Evolutionary conservation across 345 rosid species (phyloP).

Genomic region (Camelina sativa): DNA sequence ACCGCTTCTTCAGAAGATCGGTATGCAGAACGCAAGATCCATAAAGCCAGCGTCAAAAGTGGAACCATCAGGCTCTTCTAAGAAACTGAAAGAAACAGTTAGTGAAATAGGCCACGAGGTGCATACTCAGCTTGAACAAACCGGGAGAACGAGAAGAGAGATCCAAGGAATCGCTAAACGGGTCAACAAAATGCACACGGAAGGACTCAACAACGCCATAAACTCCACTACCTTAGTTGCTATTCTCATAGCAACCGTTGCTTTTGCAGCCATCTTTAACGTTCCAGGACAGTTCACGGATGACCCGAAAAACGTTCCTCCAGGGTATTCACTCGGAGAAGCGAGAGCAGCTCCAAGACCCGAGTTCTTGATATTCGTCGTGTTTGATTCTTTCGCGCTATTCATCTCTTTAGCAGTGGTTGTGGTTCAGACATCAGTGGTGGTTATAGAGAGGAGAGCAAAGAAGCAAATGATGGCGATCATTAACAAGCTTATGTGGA

Average conservation of each 20-base stretch:
- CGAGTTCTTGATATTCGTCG: constrained; percentile 66
- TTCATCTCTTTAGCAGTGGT: constrained; percentile 95
- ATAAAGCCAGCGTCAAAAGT: constrained; percentile 47
- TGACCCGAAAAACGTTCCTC: constrained; percentile 43
- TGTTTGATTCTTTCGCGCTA: constrained; percentile 84
- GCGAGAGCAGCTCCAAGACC: constrained; percentile 64
- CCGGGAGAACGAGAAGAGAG: constrained; percentile 65
- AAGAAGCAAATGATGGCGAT: constrained; percentile 88
- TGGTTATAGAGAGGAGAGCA: constrained; percentile 77
- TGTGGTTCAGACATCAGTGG: constrained; percentile 93
- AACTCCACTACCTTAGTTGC: constrained; percentile 89
- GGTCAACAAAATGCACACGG: constrained; percentile 74
- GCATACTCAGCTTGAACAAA: constrained; percentile 76
- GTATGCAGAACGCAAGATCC: constrained; percentile 62
- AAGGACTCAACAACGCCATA: constrained; percentile 93
- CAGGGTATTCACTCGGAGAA: constrained; percentile 56
- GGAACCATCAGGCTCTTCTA: constrained; percentile 46
- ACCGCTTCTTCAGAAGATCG: constrained; percentile 56
- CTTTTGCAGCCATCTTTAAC: constrained; percentile 89
- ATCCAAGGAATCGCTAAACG: constrained; percentile 84
- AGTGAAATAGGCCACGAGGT: constrained; percentile 92
- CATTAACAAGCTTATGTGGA: constrained; percentile 95
- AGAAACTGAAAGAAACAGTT: constrained; percentile 79
- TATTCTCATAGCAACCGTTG: constrained; percentile 89
- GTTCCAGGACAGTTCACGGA: constrained; percentile 86